Base-by-base conservation (phyloP, 441 rosid species). In the Manihot esculenta region DNA sequence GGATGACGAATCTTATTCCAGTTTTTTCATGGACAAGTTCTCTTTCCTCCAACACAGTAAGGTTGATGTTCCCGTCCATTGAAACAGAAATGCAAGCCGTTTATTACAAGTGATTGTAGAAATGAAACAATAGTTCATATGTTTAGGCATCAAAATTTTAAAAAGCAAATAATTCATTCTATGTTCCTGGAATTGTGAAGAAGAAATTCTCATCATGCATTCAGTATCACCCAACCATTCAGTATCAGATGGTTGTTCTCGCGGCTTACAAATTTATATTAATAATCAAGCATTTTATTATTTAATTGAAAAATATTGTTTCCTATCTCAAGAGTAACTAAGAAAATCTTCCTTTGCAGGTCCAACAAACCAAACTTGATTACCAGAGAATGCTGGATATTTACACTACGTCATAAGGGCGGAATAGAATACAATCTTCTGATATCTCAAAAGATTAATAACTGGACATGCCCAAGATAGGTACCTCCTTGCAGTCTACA, bases 381-480 rank as follows among this genome's bases (percentile, higher is more conserved):
- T 6, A 23, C 53, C 26, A 3, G 66, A 12, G 61, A 71, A 71
- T 55, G 47, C 55, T 51, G 24, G 33, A 35, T 72, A 63, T 79
- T 61, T 79, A 79, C 85, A 76, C 14, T 60, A 55, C 56, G 42
- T n/a, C 14, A 63, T 8, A 62, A 24, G 51, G 20, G 41, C 20
- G 15, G 9, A 9, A 47, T 10, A 3, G 45, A 64, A 54, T 35
- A 74, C 58, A 62, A 63, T 56, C 68, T 62, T 56, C 63, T 62
- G 17, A 26, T 68, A 26, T 55, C 41, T 17, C 18, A 50, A 20
- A 35, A 53, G 42, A 55, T 30, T 14, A 3, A 64, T 68, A 54
- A 53, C 30, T 33, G 50, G 55, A 35, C 18, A 72, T 63, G 7
- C 41, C 60, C 14, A 63, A 55, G 53, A n/a, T n/a, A n/a, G n/a